A percentile compares a stretch with the other conserved stretches of the same genome.
These are phyloP conservation scores for Candida ulmi DNA, from an alignment of 805 yeast species.

Conservation along the genomic window DNA sequence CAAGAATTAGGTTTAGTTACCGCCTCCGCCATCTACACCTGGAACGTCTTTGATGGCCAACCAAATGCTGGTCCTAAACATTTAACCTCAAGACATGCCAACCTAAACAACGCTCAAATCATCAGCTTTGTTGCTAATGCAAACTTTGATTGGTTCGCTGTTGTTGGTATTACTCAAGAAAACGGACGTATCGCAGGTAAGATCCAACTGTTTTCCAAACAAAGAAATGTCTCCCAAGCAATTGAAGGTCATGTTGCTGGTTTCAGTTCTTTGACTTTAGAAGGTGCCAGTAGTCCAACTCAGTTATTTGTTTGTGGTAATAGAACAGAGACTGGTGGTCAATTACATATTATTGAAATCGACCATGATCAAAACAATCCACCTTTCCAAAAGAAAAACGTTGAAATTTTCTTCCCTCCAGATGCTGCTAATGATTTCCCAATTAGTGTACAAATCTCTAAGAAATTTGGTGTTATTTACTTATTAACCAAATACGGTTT, in stretches of 20 bases:
- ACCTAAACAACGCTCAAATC: constrained; percentile 75
- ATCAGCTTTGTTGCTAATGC: constrained; percentile 84
- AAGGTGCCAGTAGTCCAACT: constrained; percentile 62
- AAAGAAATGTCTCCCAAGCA: constrained; percentile 90
- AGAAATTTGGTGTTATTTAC: constrained; percentile 81
- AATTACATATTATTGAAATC: constrained; percentile 89
- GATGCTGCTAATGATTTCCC: constrained; percentile 97
- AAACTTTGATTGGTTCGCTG: constrained; percentile 85
- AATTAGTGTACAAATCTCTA: constrained; percentile 80
- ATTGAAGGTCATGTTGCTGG: constrained; percentile 97
- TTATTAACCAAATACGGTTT: constrained; percentile 94
- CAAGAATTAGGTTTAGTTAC: constrained; percentile 80
- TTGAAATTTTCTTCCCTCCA: constrained; percentile 93
- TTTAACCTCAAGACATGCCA: constrained; percentile 78
- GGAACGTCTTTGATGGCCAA: constrained; percentile 81
- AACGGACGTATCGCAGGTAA: constrained; percentile 94
- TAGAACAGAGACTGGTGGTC: constrained; percentile 71
- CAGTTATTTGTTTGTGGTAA: constrained; percentile 92
- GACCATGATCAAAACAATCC: constrained; percentile 82
- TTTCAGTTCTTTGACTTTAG: constrained; percentile 72
- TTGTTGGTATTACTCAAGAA: constrained; percentile 92
- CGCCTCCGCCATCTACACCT: constrained; percentile 63
- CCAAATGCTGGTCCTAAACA: constrained; percentile 72
- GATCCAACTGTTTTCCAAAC: constrained; percentile 84
- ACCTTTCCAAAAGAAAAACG: constrained; percentile 88